phyloP scores from a whole-genome alignment of 331 rosid genomes.

The Spiraea crenata region DNA sequence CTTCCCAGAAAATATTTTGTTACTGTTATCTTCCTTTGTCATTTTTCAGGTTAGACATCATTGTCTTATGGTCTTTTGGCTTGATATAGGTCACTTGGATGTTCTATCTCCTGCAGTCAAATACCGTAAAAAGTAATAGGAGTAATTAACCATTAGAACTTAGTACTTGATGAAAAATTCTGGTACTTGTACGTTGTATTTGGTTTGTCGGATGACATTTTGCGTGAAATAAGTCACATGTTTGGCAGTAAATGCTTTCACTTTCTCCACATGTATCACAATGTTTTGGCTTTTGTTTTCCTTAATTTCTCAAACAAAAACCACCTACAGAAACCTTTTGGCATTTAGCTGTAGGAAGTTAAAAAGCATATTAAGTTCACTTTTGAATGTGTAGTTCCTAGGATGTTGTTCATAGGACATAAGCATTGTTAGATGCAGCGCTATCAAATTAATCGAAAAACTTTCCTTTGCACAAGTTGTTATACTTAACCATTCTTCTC shows the following conservation, averaged over 20 bases:
- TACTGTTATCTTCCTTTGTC: neutral
- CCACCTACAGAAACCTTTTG: neutral
- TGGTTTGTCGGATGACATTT: neutral
- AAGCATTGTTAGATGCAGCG: neutral
- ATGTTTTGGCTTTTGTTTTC: too few relatives aligned
- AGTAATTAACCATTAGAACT: too few relatives aligned
- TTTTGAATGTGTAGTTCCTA: neutral
- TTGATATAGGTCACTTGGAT: too few relatives aligned
- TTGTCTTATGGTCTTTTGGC: too few relatives aligned
- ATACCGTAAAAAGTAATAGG: too few relatives aligned
- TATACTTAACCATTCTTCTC: conserved; percentile 1
- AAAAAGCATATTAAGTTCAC: too few relatives aligned
- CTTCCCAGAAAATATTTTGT: conserved; percentile 4
- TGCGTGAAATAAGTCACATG: neutral
- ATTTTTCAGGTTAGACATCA: neutral
- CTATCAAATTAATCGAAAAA: neutral
- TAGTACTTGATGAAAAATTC: neutral
- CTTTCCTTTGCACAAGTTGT: neutral
- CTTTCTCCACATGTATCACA: neutral
- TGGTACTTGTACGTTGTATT: neutral
- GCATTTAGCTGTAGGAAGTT: neutral
- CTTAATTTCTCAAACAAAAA: neutral
- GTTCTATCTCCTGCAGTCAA: too few relatives aligned
- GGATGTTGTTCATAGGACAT: neutral
- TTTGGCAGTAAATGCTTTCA: neutral